Evolutionary conservation across 192 early-diverging fungal genomes (phyloP).

Genomic region (Linnemannia schmuckeri): DNA sequence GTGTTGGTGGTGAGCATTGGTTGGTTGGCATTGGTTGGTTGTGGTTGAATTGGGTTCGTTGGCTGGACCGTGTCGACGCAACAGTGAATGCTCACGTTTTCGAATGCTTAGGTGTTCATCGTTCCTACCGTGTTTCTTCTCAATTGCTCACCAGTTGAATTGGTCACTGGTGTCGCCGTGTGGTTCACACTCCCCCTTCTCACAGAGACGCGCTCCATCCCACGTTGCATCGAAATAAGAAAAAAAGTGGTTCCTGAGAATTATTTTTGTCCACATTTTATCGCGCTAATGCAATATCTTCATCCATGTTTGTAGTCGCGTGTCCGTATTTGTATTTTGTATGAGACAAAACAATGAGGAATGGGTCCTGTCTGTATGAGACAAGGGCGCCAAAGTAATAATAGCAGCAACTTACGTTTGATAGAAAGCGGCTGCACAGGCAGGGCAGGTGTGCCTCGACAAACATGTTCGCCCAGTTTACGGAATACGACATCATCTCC

Average conservation of each 20-base stretch:
- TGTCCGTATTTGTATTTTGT: background rate
- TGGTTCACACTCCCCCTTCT: background rate
- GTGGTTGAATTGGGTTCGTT: background rate
- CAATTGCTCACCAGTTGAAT: background rate
- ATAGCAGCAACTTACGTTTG: constrained; percentile 26
- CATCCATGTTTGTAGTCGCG: background rate
- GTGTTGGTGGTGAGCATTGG: background rate
- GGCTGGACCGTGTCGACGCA: background rate
- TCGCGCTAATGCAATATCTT: background rate
- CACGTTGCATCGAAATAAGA: background rate
- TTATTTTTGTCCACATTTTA: background rate
- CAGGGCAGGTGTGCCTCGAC: constrained; percentile 61
- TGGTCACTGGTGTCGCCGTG: background rate
- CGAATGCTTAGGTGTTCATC: background rate
- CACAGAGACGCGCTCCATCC: background rate
- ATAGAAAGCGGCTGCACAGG: constrained; percentile 44
- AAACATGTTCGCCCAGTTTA: constrained; percentile 64
- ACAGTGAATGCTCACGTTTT: background rate
- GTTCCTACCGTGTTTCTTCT: background rate
- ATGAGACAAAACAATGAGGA: background rate
- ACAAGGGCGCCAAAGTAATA: background rate
- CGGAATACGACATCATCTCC: constrained; percentile 66
- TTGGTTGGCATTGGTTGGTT: background rate
- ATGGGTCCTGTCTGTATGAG: background rate
- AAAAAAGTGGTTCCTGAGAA: constrained; percentile 7